phyloP scores from a whole-genome alignment of 441 rosid species.

The Metrosideros polymorpha region DNA sequence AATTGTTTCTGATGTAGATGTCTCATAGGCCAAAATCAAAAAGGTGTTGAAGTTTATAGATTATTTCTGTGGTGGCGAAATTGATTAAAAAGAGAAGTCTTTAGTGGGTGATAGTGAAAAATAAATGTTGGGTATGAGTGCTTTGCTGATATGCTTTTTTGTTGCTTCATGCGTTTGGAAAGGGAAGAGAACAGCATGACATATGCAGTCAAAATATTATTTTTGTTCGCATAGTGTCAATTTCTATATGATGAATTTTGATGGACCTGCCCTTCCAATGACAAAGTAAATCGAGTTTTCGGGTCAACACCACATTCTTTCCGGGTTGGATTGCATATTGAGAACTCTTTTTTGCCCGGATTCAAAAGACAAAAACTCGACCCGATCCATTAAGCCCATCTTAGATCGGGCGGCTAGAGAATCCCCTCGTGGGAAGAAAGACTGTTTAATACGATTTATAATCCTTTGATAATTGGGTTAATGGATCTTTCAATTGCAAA shows the following conservation, averaged over 20 bases:
- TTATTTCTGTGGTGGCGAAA: neutral
- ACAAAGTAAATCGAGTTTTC: neutral
- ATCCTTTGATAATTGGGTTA: neutral
- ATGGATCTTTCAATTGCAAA: fast-evolving
- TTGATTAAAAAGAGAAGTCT: neutral
- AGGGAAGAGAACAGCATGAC: neutral
- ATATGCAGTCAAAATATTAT: neutral
- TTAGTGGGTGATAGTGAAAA: neutral
- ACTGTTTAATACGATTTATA: neutral
- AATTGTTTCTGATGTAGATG: neutral
- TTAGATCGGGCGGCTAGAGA: neutral
- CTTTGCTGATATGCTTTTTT: neutral
- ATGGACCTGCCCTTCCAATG: neutral
- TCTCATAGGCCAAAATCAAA: neutral
- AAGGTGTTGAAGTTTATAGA: neutral
- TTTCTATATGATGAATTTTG: neutral
- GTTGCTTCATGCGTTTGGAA: neutral
- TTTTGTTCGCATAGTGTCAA: neutral
- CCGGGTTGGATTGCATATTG: neutral
- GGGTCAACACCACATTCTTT: neutral
- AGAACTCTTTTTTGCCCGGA: neutral
- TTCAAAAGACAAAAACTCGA: neutral
- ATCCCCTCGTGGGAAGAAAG: neutral
- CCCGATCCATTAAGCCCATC: neutral
- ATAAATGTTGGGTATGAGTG: neutral